These are phyloP conservation scores for Lathyrus tuberosus DNA, from an alignment of 306 rosid species.

Conservation along the genomic window DNA sequence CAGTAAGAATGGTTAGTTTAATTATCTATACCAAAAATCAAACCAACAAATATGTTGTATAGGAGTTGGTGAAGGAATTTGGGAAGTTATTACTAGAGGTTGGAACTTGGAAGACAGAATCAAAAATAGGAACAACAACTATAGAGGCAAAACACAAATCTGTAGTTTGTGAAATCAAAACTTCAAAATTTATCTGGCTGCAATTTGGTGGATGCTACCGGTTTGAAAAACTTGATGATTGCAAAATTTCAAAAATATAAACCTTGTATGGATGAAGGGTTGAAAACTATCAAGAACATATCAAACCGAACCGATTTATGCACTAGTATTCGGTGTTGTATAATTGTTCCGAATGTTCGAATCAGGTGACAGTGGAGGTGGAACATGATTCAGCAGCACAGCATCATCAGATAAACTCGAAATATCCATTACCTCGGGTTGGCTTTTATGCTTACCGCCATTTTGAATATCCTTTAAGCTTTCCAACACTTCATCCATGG, in stretches of 20 bases:
- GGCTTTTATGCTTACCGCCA: conserved; percentile 41
- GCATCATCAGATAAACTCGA: conserved; percentile 48
- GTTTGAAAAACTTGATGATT: background rate
- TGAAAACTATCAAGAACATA: background rate
- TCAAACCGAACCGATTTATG: conserved; percentile 35
- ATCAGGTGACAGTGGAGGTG: conserved; percentile 62
- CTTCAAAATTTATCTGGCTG: conserved; percentile 14
- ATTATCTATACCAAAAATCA: no score
- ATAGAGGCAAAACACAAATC: no score
- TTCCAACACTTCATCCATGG: conserved; percentile 62
- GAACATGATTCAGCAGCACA: conserved; percentile 51
- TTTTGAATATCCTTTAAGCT: conserved; percentile 55
- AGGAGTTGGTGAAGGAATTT: no score
- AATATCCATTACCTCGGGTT: conserved; percentile 56
- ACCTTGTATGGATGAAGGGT: background rate
- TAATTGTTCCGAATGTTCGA: conserved; percentile 44
- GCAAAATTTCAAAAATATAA: background rate
- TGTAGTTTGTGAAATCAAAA: no score
- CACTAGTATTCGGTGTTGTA: conserved; percentile 59
- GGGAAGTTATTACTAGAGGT: no score
- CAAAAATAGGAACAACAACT: no score
- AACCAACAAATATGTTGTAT: no score
- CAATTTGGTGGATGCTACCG: background rate
- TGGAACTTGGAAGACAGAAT: no score
- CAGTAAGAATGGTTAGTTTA: no score